Evolutionary conservation across 495 filamentous ascomycete genomes (phyloP).

Genomic region (Aspergillus cristatus): DNA sequence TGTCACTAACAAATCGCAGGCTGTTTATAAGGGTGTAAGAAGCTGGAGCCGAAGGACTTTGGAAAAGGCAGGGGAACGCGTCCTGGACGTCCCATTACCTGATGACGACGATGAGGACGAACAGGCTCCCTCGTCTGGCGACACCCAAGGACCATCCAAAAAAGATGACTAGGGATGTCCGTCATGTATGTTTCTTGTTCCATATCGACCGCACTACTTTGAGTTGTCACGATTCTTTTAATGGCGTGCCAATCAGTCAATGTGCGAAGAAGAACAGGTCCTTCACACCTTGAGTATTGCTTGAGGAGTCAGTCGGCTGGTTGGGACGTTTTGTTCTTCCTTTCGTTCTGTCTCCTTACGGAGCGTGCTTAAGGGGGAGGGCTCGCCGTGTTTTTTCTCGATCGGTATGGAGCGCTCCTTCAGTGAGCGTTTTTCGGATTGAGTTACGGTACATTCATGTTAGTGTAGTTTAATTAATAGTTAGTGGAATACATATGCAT

Average conservation of each 20-base stretch:
- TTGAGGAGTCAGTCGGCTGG: conserved; percentile 18
- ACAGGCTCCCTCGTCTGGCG: conserved; percentile 4
- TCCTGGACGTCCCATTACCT: conserved; percentile 75
- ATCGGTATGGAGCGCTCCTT: conserved; percentile 14
- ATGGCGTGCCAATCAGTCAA: conserved; percentile 89
- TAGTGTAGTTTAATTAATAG: conserved; percentile 6
- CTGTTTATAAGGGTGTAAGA: conserved; percentile 70
- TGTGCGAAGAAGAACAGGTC: conserved; percentile 67
- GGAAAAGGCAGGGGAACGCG: conserved; percentile 64
- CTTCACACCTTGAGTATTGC: conserved; percentile 20
- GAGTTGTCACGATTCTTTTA: conserved; percentile 74
- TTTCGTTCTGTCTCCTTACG: conserved; percentile 27
- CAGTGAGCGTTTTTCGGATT: conserved; percentile 25
- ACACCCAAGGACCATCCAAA: conserved; percentile 8
- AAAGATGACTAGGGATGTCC: conserved; percentile 11
- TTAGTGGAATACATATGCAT: conserved; percentile 3
- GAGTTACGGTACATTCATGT: conserved; percentile 24
- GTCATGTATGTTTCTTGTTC: background rate
- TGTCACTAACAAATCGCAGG: conserved; percentile 38
- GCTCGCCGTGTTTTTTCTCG: conserved; percentile 23
- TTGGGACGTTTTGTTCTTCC: conserved; percentile 35
- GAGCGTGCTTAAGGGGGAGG: conserved; percentile 28
- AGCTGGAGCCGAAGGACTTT: conserved; percentile 58
- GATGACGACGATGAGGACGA: conserved; percentile 63
- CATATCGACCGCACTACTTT: conserved; percentile 63